Evolutionary conservation across 495 filamentous ascomycete species (phyloP), one percentile per base, ranked within the genome.

Genomic region (Podospora australis): DNA sequence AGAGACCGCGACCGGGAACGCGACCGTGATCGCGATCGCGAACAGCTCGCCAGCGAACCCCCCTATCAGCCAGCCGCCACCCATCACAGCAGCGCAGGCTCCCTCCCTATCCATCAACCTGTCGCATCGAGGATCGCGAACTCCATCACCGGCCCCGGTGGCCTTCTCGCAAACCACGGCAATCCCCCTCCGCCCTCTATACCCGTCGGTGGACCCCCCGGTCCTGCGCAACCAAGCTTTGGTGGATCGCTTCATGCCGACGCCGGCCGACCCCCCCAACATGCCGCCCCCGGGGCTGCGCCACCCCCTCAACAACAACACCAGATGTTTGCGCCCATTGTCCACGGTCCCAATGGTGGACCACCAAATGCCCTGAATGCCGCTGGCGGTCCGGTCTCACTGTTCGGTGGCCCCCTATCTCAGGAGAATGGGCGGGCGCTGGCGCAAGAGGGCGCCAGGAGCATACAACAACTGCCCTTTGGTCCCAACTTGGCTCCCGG

Each of bases 51-150:
- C 48, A 71, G 79, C 30, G 73, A 80, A 53, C 80, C 87, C 32
- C 79, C 83, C 28, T 77, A 78, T 45, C 74, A 71, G 39, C 64
- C 68, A 21, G 69, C 70, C 30, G 69, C 74, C 36, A 80, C 86
- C 11, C 87, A 90, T 51, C 87, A 94, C 62, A 89, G 85, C 64
- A 88, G 87, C 54, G 81, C 86, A 10, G 86, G 82, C 26, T 84
- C 88, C 0, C 83, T 95, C 41, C 87, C 87, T 22, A 78, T 96
- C 56, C 90, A 96, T 61, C 90, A 96, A 59, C 90, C 90, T 2
- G 87, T 95, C 40, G 89, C 90, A 35, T 88, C 85, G 32, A 80
- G 87, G 57, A 78, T 88, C 13, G 72, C 87, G 6, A 84, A 81
- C 44, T 80, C 83, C 28, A 90, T 94, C 43, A 89, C 92, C 58